Evolutionary conservation across 306 rosid species (phyloP), one percentile per base, ranked within the genome.

Genomic region (Ormosia semicastrata): DNA sequence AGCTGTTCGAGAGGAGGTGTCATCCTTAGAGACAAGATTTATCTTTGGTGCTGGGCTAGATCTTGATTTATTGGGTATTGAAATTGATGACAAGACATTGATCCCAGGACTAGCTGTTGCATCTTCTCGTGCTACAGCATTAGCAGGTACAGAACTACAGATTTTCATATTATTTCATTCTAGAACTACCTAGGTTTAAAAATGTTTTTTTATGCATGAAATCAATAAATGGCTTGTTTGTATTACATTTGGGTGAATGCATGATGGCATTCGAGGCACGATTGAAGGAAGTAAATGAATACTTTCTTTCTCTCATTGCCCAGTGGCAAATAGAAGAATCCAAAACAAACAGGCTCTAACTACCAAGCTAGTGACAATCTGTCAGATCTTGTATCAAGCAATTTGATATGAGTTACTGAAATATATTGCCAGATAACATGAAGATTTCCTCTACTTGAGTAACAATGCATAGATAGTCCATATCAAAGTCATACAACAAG

Each of bases 51-150:
- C 98, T 8, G 90, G 96, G 75, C 89, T 95, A 36, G 99, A 95
- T 87, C 85, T 95, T 91, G 99, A 95, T 85, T 83, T 95, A 40
- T 77, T 95, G 87, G 96, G 98, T 46, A 91, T 95, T 73, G 97
- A 95, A 82, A 87, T 93, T 6, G 99, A 93, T 67, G 94, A 92
- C 29, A 81, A 90, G 71, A 90, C 97, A 17, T 81, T 95, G 89
- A 89, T 95, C 84, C 99, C 99, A 0, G 98, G 99, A 71, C 49
- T 95, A 58, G 88, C 99, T 56, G 98, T 95, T 59, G 87, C 98
- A 15, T 85, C 99, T 85, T 93, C 99, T 40, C 95, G 93, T 12
- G 91, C 97, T 74, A 82, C 81, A 83, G 90, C 93, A 8, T 86
- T 95, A 34, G 97, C 99, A 83, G 99, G 98, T 95, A 77, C 62